phyloP scores from a whole-genome alignment of 1,284 basidiomycete species.

The Mycosarcoma mackinlayi region DNA sequence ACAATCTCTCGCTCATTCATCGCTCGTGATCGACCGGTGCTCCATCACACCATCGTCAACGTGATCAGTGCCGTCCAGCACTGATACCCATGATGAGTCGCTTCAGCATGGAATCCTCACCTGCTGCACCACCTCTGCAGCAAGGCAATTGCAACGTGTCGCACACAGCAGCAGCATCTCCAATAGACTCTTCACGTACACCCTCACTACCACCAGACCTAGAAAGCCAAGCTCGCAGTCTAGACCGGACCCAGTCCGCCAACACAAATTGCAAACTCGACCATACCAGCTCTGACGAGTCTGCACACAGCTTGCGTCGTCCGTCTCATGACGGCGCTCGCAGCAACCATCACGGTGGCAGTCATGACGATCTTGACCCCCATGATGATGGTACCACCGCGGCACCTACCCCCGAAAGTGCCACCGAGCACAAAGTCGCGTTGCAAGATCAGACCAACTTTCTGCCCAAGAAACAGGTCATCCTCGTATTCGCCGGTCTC shows the following conservation, averaged over 20 bases:
- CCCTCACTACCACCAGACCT: slow-evolving; percentile 21
- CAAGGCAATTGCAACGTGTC: slow-evolving; percentile 3
- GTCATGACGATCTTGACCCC: slow-evolving; percentile 11
- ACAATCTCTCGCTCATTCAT: not conserved
- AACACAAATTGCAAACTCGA: slow-evolving; percentile 9
- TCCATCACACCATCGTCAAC: not conserved
- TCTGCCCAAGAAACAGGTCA: slow-evolving; percentile 76
- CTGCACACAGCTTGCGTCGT: slow-evolving; percentile 10
- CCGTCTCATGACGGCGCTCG: slow-evolving; percentile 3
- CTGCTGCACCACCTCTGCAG: not conserved
- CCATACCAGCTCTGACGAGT: slow-evolving; percentile 9
- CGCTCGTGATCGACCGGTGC: not conserved
- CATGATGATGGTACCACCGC: slow-evolving; percentile 19
- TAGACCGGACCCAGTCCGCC: slow-evolving; percentile 5
- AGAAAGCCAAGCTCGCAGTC: slow-evolving; percentile 6
- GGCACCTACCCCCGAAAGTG: slow-evolving; percentile 31
- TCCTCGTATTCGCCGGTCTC: slow-evolving; percentile 76
- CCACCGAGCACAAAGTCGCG: slow-evolving; percentile 39
- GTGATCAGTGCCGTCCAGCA: no score
- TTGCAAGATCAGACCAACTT: slow-evolving; percentile 82
- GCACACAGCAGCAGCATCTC: slow-evolving; percentile 11
- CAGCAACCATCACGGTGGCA: not conserved
- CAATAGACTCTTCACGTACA: slow-evolving; percentile 11
- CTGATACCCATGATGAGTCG: no score
- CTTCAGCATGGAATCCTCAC: no score